Evolutionary conservation across 2,329 filamentous ascomycete genomes (phyloP).

Genomic region (Aspergillus jensenii): DNA sequence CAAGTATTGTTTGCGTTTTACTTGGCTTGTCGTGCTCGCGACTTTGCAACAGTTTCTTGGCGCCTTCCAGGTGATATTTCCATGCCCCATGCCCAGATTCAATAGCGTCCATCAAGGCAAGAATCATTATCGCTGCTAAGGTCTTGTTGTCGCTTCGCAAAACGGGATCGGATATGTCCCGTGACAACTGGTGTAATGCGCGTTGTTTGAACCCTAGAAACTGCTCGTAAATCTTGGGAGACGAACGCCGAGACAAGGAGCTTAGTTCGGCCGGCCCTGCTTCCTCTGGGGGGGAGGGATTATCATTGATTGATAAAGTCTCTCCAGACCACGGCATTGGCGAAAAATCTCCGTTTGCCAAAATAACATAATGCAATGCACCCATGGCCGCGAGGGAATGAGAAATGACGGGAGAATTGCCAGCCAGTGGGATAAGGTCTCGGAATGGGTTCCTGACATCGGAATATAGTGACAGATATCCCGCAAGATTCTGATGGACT

Average conservation of each 20-base stretch:
- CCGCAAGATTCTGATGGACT: conserved; percentile 43
- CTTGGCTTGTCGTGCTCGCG: conserved; percentile 24
- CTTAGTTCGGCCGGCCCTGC: conserved; percentile 30
- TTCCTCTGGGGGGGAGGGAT: conserved; percentile 25
- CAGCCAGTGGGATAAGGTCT: conserved; percentile 48
- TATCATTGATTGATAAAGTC: conserved; percentile 14
- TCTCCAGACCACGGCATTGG: conserved; percentile 35
- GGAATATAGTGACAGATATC: conserved; percentile 50
- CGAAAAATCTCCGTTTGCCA: conserved; percentile 34
- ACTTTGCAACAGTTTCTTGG: conserved; percentile 47
- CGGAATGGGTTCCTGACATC: conserved; percentile 49
- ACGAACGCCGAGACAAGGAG: conserved; percentile 31
- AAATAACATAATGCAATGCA: conserved; percentile 49
- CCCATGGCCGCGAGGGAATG: conserved; percentile 50
- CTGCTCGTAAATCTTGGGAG: conserved; percentile 38
- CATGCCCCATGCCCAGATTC: conserved; percentile 53
- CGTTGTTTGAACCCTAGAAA: conserved; percentile 51
- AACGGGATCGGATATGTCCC: conserved; percentile 29
- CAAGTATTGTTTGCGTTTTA: conserved; percentile 24
- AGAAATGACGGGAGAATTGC: conserved; percentile 45
- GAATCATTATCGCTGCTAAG: conserved; percentile 48
- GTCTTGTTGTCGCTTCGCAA: conserved; percentile 43
- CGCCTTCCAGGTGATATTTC: conserved; percentile 53
- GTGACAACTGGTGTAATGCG: conserved; percentile 44
- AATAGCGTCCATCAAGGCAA: conserved; percentile 52